These are phyloP conservation scores for Tarenaya hassleriana DNA, from an alignment of 345 rosid genomes.

Conservation along the genomic window DNA sequence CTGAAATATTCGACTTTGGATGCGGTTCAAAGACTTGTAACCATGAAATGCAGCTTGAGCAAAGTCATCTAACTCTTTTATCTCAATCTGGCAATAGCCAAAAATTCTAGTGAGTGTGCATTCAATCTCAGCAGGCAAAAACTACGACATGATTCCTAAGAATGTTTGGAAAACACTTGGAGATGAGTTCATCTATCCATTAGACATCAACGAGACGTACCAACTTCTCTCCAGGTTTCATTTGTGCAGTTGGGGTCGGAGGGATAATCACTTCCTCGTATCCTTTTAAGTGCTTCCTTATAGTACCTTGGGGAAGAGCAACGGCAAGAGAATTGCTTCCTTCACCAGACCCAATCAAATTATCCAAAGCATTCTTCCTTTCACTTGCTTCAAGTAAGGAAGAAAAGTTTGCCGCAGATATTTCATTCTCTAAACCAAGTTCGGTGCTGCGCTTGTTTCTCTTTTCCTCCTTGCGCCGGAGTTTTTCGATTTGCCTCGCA, in stretches of 20 bases:
- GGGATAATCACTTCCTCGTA: conserved; percentile 93
- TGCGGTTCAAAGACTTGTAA: conserved; percentile 83
- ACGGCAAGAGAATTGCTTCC: conserved; percentile 41
- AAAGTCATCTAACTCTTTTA: conserved; percentile 83
- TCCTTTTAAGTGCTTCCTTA: conserved; percentile 77
- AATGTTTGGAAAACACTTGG: conserved; percentile 12
- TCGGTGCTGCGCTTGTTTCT: conserved; percentile 70
- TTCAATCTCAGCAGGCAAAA: conserved; percentile 18
- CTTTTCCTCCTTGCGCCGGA: conserved; percentile 95
- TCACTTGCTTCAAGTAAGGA: conserved; percentile 88
- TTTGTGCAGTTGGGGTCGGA: conserved; percentile 79
- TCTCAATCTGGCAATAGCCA: conserved; percentile 63
- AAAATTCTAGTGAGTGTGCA: conserved; percentile 19
- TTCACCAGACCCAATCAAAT: conserved; percentile 64
- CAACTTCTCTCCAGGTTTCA: conserved; percentile 95
- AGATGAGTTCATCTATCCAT: conserved; percentile 15
- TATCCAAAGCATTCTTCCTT: conserved; percentile 58
- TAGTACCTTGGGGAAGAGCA: conserved; percentile 92
- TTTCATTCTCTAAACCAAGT: conserved; percentile 53
- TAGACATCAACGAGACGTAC: conserved; percentile 35
- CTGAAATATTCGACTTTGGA: conserved; percentile 87
- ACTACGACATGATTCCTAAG: neutral
- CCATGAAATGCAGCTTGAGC: conserved; percentile 98
- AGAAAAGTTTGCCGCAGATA: conserved; percentile 68
- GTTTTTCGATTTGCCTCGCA: conserved; percentile 82